phyloP scores from a whole-genome alignment of 2,329 filamentous ascomycete species.

The Aspergillus oerlinghausenensis region DNA sequence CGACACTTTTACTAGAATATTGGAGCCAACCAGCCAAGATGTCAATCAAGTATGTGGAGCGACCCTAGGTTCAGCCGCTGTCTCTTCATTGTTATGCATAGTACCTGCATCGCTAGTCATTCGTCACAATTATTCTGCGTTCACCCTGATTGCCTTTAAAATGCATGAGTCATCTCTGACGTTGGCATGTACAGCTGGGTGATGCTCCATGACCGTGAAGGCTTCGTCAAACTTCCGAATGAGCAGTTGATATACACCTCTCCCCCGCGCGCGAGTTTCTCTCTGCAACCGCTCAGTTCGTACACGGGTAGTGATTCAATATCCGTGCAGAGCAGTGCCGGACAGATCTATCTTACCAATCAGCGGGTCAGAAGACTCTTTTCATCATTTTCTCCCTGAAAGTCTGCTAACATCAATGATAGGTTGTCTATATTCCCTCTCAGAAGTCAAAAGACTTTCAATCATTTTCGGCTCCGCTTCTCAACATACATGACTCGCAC shows the following conservation, averaged over 20 bases:
- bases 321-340: slow-evolving; percentile 67
- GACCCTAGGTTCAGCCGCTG: slow-evolving; percentile 3
- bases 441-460: slow-evolving; percentile 65
- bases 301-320: slow-evolving; percentile 61
- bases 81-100: neutral
- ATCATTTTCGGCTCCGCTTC: slow-evolving; percentile 83
- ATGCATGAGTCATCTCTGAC: neutral
- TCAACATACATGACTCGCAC: slow-evolving; percentile 81
- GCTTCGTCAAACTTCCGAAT: slow-evolving; percentile 78
- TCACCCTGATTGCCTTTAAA: neutral
- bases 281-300: slow-evolving; percentile 66
- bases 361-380: slow-evolving; percentile 59
- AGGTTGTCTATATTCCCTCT: slow-evolving; percentile 85
- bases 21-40: slow-evolving; percentile 21
- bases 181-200: slow-evolving; percentile 64
- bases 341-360: slow-evolving; percentile 76
- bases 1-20: neutral
- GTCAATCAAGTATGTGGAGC: slow-evolving; percentile 39
- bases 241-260: slow-evolving; percentile 79
- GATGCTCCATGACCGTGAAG: slow-evolving; percentile 70
- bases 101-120: neutral
- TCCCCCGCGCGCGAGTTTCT: slow-evolving; percentile 71
- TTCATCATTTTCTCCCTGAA: slow-evolving; percentile 10
- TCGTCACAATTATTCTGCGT: neutral
- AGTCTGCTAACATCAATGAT: slow-evolving; percentile 10